phyloP scores from a whole-genome alignment of 345 rosid genomes.

The Gossypioides kirkii region DNA sequence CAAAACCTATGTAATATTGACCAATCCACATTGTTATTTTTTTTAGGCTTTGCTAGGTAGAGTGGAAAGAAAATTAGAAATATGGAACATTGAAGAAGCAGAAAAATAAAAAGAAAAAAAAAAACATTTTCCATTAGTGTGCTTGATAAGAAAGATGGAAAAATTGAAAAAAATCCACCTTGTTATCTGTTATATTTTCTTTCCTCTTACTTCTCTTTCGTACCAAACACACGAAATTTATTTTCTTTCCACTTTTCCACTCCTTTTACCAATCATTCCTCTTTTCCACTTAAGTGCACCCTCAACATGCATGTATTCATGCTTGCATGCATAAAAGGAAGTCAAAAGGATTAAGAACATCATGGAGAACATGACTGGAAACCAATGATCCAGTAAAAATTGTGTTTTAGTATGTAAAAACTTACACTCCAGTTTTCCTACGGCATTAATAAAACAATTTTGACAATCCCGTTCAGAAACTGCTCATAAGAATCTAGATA shows the following conservation, averaged over 20 bases:
- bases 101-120: too few species aligned
- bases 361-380: background rate
- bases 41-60: background rate
- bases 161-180: too few species aligned
- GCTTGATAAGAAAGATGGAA: too few species aligned
- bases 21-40: background rate
- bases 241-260: too few species aligned
- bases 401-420: background rate
- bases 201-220: too few species aligned
- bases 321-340: background rate
- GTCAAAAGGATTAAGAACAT: background rate
- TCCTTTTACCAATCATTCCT: too few species aligned
- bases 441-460: background rate
- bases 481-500: background rate
- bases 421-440: background rate
- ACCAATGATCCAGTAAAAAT: background rate
- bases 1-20: background rate
- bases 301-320: background rate
- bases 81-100: too few species aligned
- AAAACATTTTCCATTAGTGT: too few species aligned
- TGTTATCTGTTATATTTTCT: too few species aligned
- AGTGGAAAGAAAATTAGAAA: too few species aligned
- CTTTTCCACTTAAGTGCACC: too few species aligned
- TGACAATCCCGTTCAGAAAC: background rate
- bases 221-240: too few species aligned